phyloP scores from a whole-genome alignment of 495 filamentous ascomycete species.

The Aspergillus ostianus region DNA sequence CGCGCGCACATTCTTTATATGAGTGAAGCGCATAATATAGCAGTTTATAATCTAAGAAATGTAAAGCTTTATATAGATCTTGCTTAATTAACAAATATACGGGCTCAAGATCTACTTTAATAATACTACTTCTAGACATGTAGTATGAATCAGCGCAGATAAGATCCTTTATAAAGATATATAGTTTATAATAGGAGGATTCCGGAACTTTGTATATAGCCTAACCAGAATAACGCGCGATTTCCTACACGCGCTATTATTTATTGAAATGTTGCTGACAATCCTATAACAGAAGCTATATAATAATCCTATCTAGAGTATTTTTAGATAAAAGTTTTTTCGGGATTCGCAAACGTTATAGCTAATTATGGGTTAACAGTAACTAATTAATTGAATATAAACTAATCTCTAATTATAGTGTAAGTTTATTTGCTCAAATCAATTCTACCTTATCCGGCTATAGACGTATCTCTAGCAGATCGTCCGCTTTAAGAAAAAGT shows the following conservation, averaged over 20 bases:
- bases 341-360: no score
- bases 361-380: no score
- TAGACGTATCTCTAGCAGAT: no score
- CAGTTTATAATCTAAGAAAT: not conserved
- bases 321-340: no score
- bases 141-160: not conserved
- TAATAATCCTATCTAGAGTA: not conserved
- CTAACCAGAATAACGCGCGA: not conserved
- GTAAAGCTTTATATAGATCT: no score
- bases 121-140: not conserved
- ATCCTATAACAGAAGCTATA: not conserved
- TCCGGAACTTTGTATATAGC: not conserved
- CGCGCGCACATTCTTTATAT: no score
- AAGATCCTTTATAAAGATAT: conserved; percentile 1
- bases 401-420: not conserved
- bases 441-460: not conserved
- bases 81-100: not conserved
- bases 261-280: not conserved
- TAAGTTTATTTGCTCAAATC: not conserved
- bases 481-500: no score
- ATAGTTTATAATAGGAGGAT: not conserved
- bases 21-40: not conserved
- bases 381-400: no score
- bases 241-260: not conserved
- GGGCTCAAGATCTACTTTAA: not conserved